phyloP scores from a whole-genome alignment of 768 basidiomycete species.

The Rhodocollybia butyracea region DNA sequence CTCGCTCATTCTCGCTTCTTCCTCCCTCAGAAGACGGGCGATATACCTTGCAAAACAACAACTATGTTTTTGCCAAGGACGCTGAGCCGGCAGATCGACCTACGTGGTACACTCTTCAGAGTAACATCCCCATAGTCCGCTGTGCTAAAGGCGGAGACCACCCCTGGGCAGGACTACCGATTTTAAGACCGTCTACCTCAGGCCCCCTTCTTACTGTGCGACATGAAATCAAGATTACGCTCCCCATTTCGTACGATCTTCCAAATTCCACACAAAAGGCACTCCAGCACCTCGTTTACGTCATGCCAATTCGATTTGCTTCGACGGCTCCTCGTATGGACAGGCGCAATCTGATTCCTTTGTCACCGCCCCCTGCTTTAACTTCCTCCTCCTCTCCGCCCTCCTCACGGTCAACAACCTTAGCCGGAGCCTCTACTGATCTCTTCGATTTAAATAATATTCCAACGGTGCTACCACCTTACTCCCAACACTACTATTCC shows the following conservation, averaged over 20 bases:
- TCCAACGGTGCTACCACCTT: slow-evolving; percentile 52
- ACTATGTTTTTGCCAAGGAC: slow-evolving; percentile 46
- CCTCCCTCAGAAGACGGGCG: slow-evolving; percentile 40
- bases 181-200: slow-evolving; percentile 39
- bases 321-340: slow-evolving; percentile 33
- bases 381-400: slow-evolving; percentile 15
- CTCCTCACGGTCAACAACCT: slow-evolving; percentile 7
- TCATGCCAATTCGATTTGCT: slow-evolving; percentile 51
- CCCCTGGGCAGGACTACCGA: slow-evolving; percentile 37
- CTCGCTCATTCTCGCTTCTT: slow-evolving; percentile 48
- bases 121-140: slow-evolving; percentile 45
- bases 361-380: slow-evolving; percentile 9
- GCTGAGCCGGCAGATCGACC: slow-evolving; percentile 24
- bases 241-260: slow-evolving; percentile 55
- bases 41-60: slow-evolving; percentile 47
- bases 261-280: slow-evolving; percentile 31
- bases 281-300: slow-evolving; percentile 35
- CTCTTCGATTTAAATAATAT: not conserved
- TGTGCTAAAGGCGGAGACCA: slow-evolving; percentile 18
- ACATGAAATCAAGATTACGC: slow-evolving; percentile 51
- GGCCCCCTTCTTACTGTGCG: slow-evolving; percentile 56
- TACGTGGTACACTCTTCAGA: slow-evolving; percentile 61
- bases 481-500: slow-evolving; percentile 72
- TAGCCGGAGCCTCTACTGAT: not conserved
- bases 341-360: slow-evolving; percentile 13